Evolutionary conservation across 2,329 filamentous ascomycete genomes (phyloP), one percentile per base, ranked within the genome.

Genomic region (Coniochaeta sp.): DNA sequence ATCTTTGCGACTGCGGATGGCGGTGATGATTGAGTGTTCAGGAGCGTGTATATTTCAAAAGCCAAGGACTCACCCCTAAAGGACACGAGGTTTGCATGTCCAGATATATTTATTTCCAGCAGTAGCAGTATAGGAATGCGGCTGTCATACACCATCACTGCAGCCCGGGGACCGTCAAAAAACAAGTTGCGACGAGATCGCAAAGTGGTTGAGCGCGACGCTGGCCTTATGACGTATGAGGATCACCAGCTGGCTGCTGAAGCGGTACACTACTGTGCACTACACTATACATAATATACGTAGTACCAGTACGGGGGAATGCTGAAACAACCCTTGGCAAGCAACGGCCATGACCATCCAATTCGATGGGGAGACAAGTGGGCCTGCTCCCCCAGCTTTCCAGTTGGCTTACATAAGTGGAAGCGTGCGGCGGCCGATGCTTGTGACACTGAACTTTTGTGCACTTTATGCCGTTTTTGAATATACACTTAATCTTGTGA

Each of bases 1-100:
- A 90, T 85, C 31, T 59, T 67, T 61, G 44, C 47, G 52, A 22
- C 14, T 14, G 54, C 12, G 19, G n/a, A 40, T 58, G 28, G 17
- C 31, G 36, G 28, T 33, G 1, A 3, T 16, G 34, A 14, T 36
- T n/a, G n/a, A 12, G 34, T 36, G 34, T 9, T 36, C 9, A 31
- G 34, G 54, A 57, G 22, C 12, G 8, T 14, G 6, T 52, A 7
- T 52, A 14, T 31, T 31, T n/a, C n/a, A n/a, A n/a, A 52, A 9
- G 26, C 14, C n/a, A 52, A 52, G 26, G 31, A 52, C 24, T 28
- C 47, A 52, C 47, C 14, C 22, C 6, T 17, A 16, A 19, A 33
- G 22, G 16, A 28, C 14, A 36, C 54, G 38, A n/a, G n/a, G 54
- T n/a, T 38, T 17, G 31, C n/a, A 36, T 38, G 17, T 17, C 19